These are phyloP conservation scores for Rhodotorula sp. DNA, from an alignment of 1,284 basidiomycete genomes.

Conservation along the genomic window DNA sequence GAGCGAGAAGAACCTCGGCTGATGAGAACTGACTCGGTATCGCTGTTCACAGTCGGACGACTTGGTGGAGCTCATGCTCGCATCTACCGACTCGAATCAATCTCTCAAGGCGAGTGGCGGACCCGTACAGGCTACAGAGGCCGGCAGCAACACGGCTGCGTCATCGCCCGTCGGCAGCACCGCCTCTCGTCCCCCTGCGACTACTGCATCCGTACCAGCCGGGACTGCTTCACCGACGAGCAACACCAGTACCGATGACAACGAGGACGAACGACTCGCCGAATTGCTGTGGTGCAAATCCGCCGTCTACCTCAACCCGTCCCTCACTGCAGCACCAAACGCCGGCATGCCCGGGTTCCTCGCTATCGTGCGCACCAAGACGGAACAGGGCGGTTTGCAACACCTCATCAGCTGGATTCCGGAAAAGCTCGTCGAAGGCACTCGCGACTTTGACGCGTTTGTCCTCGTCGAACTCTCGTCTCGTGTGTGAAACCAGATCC, in stretches of 20 bases:
- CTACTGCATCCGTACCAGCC: too few relatives aligned
- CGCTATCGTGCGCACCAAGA: slow-evolving; percentile 75
- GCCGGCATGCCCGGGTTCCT: slow-evolving; percentile 85
- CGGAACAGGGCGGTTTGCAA: slow-evolving; percentile 31
- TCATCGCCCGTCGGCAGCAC: too few relatives aligned
- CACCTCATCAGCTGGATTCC: slow-evolving; percentile 83
- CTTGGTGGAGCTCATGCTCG: too few relatives aligned
- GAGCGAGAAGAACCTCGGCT: too few relatives aligned
- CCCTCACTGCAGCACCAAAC: slow-evolving; percentile 70
- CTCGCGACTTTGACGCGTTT: slow-evolving; percentile 48
- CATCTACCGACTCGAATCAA: too few relatives aligned
- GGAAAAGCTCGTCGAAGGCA: slow-evolving; percentile 70
- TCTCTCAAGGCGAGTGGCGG: too few relatives aligned
- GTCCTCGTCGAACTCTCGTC: slow-evolving; percentile 35
- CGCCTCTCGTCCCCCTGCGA: too few relatives aligned
- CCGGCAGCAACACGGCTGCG: too few relatives aligned
- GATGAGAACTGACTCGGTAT: too few relatives aligned
- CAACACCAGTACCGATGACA: not conserved
- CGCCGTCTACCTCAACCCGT: slow-evolving; percentile 62
- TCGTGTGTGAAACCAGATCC: not conserved
- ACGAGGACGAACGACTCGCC: slow-evolving; percentile 7
- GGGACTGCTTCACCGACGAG: too few relatives aligned
- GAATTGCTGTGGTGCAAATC: slow-evolving; percentile 31
- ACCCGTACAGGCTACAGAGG: too few relatives aligned
- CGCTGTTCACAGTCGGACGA: too few relatives aligned